Base-by-base conservation (phyloP, 2,329 filamentous ascomycete species). In the Stenocarpella maydis region DNA sequence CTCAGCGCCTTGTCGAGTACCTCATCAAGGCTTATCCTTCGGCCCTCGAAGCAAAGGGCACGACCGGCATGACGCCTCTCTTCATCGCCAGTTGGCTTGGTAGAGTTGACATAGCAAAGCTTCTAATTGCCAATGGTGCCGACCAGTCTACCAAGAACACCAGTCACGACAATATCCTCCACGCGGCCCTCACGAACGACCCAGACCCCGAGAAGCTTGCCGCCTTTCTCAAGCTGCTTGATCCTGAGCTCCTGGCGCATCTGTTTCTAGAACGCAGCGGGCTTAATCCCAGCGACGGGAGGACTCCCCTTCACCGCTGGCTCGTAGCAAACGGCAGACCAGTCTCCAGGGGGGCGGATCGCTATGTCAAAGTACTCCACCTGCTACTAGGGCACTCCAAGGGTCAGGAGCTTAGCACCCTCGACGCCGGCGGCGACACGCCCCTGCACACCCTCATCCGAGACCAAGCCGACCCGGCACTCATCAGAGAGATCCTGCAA, bases 101-200 rank as follows among this genome's bases (percentile, higher is more conserved):
- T 14, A 85, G 86, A 24, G 74, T 84, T 19, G 81, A 88, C 1
- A 85, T 86, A 24, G 86, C 86, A 19, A 87, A 88, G 74, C 81
- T 88, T 0, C 84, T 97, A 43, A 84, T 95, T 63, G 81, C 85
- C 1, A 87, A 86, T 31, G 92, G 91, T 3, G 92, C 92, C 2
- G 88, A 96, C 75, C 90, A 93, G 75, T 87, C 88, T 1, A 81
- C 81, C 41, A 89, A 89, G 28, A 90, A 93, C 75, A 80, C 80
- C 12, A 76, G 80, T 3, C 88, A 88, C 14, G 84, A 87, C 73
- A 97, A 95, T 74, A 80, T 95, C 19, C 72, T 95, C 1, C 93
- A 97, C 75, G 81, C 84, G 2, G 82, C 90, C 8, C 74, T 82
- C 14, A 66, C 69, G 4, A 75, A 73, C 28, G 74, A 71, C 3